Conservation (phyloP, 352 stramenopile genomes). For the Saprolegnia diclina region DNA sequence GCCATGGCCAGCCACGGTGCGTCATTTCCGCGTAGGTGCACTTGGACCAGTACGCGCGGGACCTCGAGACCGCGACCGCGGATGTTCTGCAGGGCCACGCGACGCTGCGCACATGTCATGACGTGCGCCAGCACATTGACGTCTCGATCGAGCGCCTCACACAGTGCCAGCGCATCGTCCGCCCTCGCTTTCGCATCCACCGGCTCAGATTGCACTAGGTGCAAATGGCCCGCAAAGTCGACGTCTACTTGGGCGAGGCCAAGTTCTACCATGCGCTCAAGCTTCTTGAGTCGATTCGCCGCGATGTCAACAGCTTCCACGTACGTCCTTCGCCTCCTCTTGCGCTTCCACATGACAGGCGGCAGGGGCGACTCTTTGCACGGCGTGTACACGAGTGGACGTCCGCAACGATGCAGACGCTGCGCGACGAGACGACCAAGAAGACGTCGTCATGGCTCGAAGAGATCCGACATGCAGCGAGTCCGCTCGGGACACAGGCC, state of each 20-base stretch:
- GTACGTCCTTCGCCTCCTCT: constrained; percentile 31
- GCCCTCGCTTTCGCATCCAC: neutral
- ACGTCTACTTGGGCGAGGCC: constrained; percentile 55
- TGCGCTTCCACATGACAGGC: neutral
- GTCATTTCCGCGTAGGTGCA: constrained; percentile 35
- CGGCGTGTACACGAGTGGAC: constrained; percentile 79
- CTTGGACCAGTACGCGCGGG: constrained; percentile 60
- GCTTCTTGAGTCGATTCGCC: constrained; percentile 59
- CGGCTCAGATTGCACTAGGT: constrained; percentile 33
- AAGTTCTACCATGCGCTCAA: constrained; percentile 78
- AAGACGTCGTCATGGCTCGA: constrained; percentile 61
- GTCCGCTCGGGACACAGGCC: constrained; percentile 62
- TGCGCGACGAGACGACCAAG: constrained; percentile 67
- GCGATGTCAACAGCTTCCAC: constrained; percentile 61
- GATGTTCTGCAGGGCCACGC: constrained; percentile 51
- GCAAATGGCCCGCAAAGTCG: constrained; percentile 53
- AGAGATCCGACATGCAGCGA: constrained; percentile 53
- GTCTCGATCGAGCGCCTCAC: constrained; percentile 73
- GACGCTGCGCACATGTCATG: constrained; percentile 50
- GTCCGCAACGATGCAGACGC: constrained; percentile 56
- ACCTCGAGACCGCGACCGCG: constrained; percentile 44
- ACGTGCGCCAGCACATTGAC: constrained; percentile 61
- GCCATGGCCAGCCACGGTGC: neutral
- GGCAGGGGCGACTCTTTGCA: constrained; percentile 63
- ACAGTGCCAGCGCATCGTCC: constrained; percentile 72